These are phyloP conservation scores for Exophiala aquamarina DNA, from an alignment of 2,329 filamentous ascomycete species.

Conservation along the genomic window DNA sequence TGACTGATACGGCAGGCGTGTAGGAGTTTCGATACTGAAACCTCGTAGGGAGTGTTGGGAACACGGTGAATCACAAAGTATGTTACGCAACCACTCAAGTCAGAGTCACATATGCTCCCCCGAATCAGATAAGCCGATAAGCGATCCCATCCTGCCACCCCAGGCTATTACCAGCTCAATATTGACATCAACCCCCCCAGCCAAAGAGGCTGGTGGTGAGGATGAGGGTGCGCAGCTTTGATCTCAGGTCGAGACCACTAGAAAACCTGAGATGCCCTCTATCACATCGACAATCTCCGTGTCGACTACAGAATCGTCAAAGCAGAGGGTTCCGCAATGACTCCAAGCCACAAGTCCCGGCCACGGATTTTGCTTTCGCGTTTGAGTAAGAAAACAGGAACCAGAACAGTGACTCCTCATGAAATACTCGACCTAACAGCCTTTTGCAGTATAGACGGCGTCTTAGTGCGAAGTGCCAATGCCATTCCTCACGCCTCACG, in stretches of 20 bases:
- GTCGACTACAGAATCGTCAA: neutral
- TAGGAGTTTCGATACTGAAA: too few relatives aligned
- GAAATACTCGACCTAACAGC: too few relatives aligned
- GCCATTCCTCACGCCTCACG: slow-evolving; percentile 76
- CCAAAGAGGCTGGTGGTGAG: slow-evolving; percentile 10
- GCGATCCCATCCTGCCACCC: too few relatives aligned
- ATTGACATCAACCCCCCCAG: neutral
- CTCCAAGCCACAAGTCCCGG: neutral
- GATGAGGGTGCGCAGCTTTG: slow-evolving; percentile 12
- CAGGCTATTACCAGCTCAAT: too few relatives aligned
- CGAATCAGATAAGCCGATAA: too few relatives aligned
- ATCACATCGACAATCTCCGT: neutral
- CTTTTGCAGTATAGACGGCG: slow-evolving; percentile 75
- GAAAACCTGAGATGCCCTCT: neutral
- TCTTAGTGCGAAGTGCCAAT: slow-evolving; percentile 79
- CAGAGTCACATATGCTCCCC: too few relatives aligned
- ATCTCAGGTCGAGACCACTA: slow-evolving; percentile 12
- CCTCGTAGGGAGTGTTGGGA: too few relatives aligned
- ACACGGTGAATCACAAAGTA: too few relatives aligned
- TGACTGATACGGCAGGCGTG: too few relatives aligned
- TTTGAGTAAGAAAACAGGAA: slow-evolving; percentile 23
- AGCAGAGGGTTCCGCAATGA: slow-evolving; percentile 9
- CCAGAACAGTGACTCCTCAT: too few relatives aligned
- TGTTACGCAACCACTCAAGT: too few relatives aligned
- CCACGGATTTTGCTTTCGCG: slow-evolving; percentile 28